Conservation (phyloP, 371 early-diverging fungal genomes). For the Saksenaea vasiformis region DNA sequence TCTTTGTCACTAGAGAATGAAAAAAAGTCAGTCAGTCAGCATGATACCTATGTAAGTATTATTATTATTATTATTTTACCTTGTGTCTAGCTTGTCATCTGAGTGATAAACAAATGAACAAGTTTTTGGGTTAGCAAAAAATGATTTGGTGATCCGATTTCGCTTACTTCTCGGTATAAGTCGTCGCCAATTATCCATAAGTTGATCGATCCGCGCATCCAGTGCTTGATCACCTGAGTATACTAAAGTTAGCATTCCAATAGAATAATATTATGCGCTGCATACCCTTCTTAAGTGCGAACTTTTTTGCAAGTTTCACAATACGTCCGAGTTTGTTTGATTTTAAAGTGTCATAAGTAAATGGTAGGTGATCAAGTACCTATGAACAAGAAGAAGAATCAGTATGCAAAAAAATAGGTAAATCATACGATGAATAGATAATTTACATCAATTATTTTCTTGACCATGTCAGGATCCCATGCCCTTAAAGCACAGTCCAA, state of each 20-base stretch:
- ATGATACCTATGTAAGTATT: no score
- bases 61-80: not conserved
- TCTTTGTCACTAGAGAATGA: not conserved
- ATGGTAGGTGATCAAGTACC: conserved; percentile 15
- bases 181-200: conserved; percentile 3
- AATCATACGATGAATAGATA: no score
- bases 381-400: not conserved
- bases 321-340: conserved; percentile 12
- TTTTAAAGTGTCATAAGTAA: conserved; percentile 13
- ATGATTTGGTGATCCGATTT: no score
- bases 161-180: conserved; percentile 4
- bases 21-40: not conserved
- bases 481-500: not conserved
- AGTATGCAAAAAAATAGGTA: not conserved
- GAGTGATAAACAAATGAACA: not conserved
- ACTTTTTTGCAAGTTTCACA: conserved; percentile 15
- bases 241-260: not conserved
- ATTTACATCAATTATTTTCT: not conserved
- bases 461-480: conserved; percentile 2
- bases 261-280: no score
- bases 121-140: not conserved
- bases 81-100: not conserved
- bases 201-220: not conserved
- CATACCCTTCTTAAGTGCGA: conserved; percentile 7
- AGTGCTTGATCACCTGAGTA: not conserved